Conservation (phyloP, 345 rosid species). For the Citrus maxima region DNA sequence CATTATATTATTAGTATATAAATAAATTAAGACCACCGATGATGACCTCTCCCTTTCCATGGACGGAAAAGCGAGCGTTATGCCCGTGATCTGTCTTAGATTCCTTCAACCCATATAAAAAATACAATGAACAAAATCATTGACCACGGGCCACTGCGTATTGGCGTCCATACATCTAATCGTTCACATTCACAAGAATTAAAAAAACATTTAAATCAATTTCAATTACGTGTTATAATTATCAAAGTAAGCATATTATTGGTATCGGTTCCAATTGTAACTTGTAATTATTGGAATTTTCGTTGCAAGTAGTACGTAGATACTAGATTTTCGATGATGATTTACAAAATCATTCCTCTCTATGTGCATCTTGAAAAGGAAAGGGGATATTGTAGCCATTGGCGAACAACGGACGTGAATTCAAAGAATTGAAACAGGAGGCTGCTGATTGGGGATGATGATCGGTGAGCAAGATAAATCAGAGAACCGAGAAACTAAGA, state of each 20-base stretch:
- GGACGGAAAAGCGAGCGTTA: neutral
- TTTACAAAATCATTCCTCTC: too few relatives aligned
- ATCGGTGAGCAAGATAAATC: neutral
- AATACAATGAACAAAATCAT: neutral
- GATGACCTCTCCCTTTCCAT: neutral
- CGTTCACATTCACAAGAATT: neutral
- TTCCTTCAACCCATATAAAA: slow-evolving; percentile 18
- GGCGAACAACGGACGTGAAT: too few relatives aligned
- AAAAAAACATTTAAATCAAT: too few relatives aligned
- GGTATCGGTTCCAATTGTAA: too few relatives aligned
- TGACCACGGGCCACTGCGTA: neutral
- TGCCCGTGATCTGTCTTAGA: slow-evolving; percentile 18
- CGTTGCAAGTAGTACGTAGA: too few relatives aligned
- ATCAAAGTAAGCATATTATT: neutral
- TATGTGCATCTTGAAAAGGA: too few relatives aligned
- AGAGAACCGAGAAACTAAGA: neutral
- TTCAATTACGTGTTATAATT: neutral
- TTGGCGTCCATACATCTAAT: neutral
- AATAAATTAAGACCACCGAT: neutral
- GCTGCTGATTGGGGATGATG: neutral
- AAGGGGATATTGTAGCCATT: too few relatives aligned
- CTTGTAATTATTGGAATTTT: too few relatives aligned
- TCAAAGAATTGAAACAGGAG: too few relatives aligned
- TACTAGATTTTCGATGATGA: too few relatives aligned
- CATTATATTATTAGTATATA: neutral